Conservation (phyloP, 1,284 basidiomycete species). For the Ustilago xerochloae region DNA sequence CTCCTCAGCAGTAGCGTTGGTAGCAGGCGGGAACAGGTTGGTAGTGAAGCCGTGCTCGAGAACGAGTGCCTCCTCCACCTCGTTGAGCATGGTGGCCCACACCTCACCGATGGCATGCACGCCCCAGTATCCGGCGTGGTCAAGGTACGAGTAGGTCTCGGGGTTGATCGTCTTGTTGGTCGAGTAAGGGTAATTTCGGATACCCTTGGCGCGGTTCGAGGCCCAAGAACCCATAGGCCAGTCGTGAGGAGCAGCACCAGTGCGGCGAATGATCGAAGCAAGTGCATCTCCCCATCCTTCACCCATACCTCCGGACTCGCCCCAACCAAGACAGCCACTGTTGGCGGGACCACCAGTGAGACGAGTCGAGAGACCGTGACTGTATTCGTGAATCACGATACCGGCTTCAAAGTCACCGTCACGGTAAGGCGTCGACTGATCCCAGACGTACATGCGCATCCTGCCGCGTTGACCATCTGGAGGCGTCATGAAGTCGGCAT, state of each 20-base stretch:
- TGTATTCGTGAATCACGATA: conserved; percentile 68
- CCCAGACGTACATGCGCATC: conserved; percentile 97
- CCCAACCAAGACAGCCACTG: conserved; percentile 87
- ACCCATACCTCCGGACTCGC: conserved; percentile 93
- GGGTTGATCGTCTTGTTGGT: conserved; percentile 81
- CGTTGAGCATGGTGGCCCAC: conserved; percentile 94
- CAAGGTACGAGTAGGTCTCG: conserved; percentile 93
- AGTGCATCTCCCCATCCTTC: conserved; percentile 80
- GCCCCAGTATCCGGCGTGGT: conserved; percentile 78
- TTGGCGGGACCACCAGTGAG: conserved; percentile 92
- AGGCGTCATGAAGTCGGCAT: conserved; percentile 73
- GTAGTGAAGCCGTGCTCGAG: conserved; percentile 54
- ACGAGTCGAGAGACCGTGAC: conserved; percentile 90
- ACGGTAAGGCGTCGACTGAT: conserved; percentile 75
- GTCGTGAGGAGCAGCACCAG: conserved; percentile 70
- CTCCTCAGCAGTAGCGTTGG: conserved; percentile 46
- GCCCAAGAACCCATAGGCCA: conserved; percentile 92
- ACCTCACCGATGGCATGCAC: conserved; percentile 90
- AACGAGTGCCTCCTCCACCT: conserved; percentile 57
- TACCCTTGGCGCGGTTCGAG: conserved; percentile 80
- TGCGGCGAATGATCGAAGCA: conserved; percentile 75
- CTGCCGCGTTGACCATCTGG: conserved; percentile 77
- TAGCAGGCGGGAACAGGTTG: conserved; percentile 51
- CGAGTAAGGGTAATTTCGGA: conserved; percentile 78
- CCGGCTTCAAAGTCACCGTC: conserved; percentile 87